phyloP scores from a whole-genome alignment of 257 asterid species.

The Solanum habrochaites region DNA sequence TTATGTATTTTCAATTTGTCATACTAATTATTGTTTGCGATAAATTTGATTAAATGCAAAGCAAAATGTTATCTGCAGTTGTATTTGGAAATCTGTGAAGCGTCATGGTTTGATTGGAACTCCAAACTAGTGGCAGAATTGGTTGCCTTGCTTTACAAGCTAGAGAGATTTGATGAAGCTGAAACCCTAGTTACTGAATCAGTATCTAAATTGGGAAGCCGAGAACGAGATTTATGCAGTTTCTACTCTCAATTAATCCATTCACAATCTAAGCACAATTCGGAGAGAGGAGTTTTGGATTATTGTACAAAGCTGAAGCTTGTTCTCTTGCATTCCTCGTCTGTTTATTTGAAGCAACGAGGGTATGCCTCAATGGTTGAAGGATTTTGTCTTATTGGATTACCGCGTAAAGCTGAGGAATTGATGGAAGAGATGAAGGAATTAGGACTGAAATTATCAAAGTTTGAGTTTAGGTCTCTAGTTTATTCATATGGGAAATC shows the following conservation, averaged over 20 bases:
- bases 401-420: slow-evolving; percentile 53
- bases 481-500: slow-evolving; percentile 68
- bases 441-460: slow-evolving; percentile 41
- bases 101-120: slow-evolving; percentile 88
- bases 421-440: slow-evolving; percentile 49
- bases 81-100: slow-evolving; percentile 47
- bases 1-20: background rate
- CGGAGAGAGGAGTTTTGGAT: slow-evolving; percentile 31
- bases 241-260: slow-evolving; percentile 55
- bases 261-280: slow-evolving; percentile 41
- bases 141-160: slow-evolving; percentile 39
- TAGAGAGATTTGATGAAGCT: slow-evolving; percentile 39
- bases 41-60: background rate
- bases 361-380: slow-evolving; percentile 54
- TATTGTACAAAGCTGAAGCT: slow-evolving; percentile 25
- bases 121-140: slow-evolving; percentile 68
- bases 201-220: slow-evolving; percentile 24
- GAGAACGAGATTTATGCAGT: slow-evolving; percentile 47
- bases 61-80: slow-evolving; percentile 33
- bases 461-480: slow-evolving; percentile 44
- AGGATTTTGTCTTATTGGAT: slow-evolving; percentile 52
- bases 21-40: background rate
- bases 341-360: slow-evolving; percentile 45
- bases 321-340: slow-evolving; percentile 29
- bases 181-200: slow-evolving; percentile 34